Evolutionary conservation across 2,329 filamentous ascomycete genomes (phyloP).

Genomic region (Curvularia spicifera): DNA sequence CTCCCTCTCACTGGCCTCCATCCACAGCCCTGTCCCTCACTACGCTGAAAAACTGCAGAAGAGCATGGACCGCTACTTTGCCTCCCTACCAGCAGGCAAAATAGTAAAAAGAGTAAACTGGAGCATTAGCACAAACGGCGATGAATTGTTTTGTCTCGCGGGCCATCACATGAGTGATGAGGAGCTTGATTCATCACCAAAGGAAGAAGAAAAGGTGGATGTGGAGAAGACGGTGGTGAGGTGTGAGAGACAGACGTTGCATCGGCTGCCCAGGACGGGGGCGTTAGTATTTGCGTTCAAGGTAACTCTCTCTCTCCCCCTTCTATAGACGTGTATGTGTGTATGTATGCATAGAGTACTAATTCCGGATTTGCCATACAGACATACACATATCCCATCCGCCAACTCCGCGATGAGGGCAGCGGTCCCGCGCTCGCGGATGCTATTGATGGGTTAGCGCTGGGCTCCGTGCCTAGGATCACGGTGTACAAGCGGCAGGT

Average conservation of each 20-base stretch:
- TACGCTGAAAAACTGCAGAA: conserved; percentile 63
- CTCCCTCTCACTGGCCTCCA: conserved; percentile 58
- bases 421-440: conserved; percentile 59
- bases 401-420: conserved; percentile 63
- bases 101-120: conserved; percentile 65
- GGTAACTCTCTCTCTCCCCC: conserved; percentile 11
- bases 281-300: conserved; percentile 68
- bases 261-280: conserved; percentile 61
- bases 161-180: conserved; percentile 55
- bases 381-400: conserved; percentile 65
- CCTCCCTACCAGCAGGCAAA: conserved; percentile 59
- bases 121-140: conserved; percentile 53
- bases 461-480: conserved; percentile 64
- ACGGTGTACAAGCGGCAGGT: conserved; percentile 64
- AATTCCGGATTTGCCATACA: not conserved
- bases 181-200: conserved; percentile 16
- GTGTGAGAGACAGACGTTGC: conserved; percentile 67
- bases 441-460: conserved; percentile 65
- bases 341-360: not conserved
- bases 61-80: conserved; percentile 69
- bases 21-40: conserved; percentile 65
- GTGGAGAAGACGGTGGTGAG: conserved; percentile 57
- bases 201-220: conserved; percentile 35
- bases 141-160: conserved; percentile 48
- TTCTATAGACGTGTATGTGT: no score